Evolutionary conservation across 306 rosid genomes (phyloP), one percentile per base, ranked within the genome.

Genomic region (Malus asiatica): DNA sequence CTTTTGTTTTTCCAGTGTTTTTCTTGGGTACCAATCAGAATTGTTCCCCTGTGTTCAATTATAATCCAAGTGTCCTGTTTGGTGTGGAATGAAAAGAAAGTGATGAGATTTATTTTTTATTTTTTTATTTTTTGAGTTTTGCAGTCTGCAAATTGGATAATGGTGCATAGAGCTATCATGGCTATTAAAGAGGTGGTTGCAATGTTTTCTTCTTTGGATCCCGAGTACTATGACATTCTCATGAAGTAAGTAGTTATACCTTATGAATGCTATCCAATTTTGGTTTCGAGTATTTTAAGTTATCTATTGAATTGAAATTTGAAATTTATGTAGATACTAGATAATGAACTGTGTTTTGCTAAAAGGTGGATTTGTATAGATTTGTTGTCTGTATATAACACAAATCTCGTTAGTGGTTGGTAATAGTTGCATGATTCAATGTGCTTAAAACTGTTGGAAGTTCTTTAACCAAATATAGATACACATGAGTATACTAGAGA

Each of bases 81-180:
- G 48, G 48, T 60, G 32, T 25, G 61, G 71, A 74, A 44, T 57
- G 40, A 60, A 9, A 48, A n/a, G 52, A 46, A 48, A 51, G 48
- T 80, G 33, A 79, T 67, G 53, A 67, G 73, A 42, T 33, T 30
- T 0, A 27, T 3, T 32, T 32, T 32, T 32, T 32, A 0, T 32
- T 32, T 32, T 32, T 32, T 32, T 14, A 32, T 58, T 64, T 59
- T 69, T 60, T 18, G 58, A 45, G 30, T 70, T 73, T 57, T 79
- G 78, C 81, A 95, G 98, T 90, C 98, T 12, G 97, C 97, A 30
- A 93, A 95, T 81, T 95, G 98, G 98, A 83, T 95, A 73, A 97
- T 80, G 51, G 98, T 95, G 80, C 97, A 95, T 72, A 89, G 97
- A 90, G 93, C 98, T 83, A 73, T 95, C 57, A 95, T 90, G 98